Percentiles rank a stretch among this genome's conserved stretches.
phyloP scores from a whole-genome alignment of 768 basidiomycete species.

The Naematelia aurantialba region DNA sequence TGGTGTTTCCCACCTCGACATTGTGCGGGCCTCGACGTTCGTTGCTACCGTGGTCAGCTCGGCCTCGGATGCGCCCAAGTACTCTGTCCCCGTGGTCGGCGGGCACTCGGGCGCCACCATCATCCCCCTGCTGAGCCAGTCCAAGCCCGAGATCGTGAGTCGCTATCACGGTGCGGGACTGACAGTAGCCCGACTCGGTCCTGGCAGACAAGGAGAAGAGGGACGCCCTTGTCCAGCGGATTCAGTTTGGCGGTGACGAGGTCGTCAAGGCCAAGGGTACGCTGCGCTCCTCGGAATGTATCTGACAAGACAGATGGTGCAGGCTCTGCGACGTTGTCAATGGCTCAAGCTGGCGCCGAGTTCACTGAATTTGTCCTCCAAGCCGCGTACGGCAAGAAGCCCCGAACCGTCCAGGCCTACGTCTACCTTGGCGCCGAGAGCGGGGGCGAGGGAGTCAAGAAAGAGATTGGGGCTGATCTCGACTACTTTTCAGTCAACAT shows the following conservation, averaged over 20 bases:
- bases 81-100: slow-evolving; percentile 82
- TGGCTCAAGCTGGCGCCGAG: slow-evolving; percentile 66
- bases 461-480: slow-evolving; percentile 82
- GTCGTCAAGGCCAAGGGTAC: slow-evolving; percentile 86
- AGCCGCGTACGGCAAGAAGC: slow-evolving; percentile 62
- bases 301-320: slow-evolving; percentile 60
- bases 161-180: not conserved
- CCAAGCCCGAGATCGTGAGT: slow-evolving; percentile 47
- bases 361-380: slow-evolving; percentile 63
- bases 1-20: slow-evolving; percentile 97
- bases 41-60: slow-evolving; percentile 61
- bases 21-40: slow-evolving; percentile 93
- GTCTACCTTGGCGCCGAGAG: slow-evolving; percentile 84
- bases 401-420: slow-evolving; percentile 66
- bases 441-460: slow-evolving; percentile 64
- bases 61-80: slow-evolving; percentile 56
- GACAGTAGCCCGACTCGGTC: slow-evolving; percentile 63
- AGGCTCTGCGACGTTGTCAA: slow-evolving; percentile 70
- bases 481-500: slow-evolving; percentile 93
- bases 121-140: slow-evolving; percentile 89
- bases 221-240: slow-evolving; percentile 78
- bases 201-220: slow-evolving; percentile 62
- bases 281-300: not conserved
- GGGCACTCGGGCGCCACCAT: slow-evolving; percentile 98
- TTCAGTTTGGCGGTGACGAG: slow-evolving; percentile 97